A percentile compares a stretch with the other conserved stretches of the same genome.
phyloP scores from a whole-genome alignment of 208 protist genomes.

The Kentomonas sorsogonicus region DNA sequence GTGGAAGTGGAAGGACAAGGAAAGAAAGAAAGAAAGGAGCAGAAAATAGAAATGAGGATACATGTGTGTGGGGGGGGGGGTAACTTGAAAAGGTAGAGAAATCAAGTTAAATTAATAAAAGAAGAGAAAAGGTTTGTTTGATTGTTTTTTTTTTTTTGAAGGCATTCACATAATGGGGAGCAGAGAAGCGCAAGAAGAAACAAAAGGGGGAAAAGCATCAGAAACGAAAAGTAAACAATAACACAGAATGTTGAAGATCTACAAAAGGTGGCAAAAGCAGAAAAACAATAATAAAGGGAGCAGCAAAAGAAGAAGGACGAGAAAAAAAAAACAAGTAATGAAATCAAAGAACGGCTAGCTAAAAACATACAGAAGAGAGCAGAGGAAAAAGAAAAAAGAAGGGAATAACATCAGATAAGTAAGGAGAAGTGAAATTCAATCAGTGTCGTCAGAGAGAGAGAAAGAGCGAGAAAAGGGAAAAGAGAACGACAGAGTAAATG shows the following conservation, averaged over 20 bases:
- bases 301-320: background rate
- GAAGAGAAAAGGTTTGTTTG: background rate
- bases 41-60: background rate
- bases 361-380: background rate
- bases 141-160: constrained; percentile 13
- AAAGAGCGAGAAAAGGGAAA: too few species aligned
- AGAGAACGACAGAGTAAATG: too few species aligned
- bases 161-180: background rate
- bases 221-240: background rate
- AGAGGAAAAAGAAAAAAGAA: background rate
- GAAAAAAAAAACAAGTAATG: constrained; percentile 3
- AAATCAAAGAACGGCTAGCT: background rate
- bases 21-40: background rate
- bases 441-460: too few species aligned
- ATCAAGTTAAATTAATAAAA: background rate
- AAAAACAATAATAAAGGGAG: background rate
- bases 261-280: background rate
- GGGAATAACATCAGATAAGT: too few species aligned
- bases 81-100: background rate
- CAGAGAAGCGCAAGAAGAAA: background rate
- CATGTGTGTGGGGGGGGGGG: background rate
- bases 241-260: background rate
- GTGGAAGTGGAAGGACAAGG: too few species aligned
- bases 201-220: constrained; percentile 2
- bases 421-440: too few species aligned